Evolutionary conservation across 352 stramenopile species (phyloP), one percentile per base, ranked within the genome.

Genomic region (Phytophthora uliginosa): DNA sequence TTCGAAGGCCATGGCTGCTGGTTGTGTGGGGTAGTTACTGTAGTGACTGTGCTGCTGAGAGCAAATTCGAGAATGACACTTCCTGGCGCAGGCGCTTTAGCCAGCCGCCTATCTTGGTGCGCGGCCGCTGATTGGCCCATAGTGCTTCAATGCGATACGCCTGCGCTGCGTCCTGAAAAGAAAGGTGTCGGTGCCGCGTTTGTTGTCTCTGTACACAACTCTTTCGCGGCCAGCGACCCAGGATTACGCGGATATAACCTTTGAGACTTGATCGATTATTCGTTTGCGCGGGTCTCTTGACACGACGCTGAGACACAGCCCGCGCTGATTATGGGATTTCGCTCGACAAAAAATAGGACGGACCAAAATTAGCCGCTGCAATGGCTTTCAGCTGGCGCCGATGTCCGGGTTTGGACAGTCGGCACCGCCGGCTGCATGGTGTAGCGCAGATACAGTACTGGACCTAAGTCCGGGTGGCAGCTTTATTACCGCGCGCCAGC

Each of bases 41-140:
- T 40, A 33, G 7, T 42, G 20, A 48, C 34, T 63, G 60, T 20
- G 36, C 24, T 79, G 68, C n/a, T 66, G 8, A 18, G 42, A 56
- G 75, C 66, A 68, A 83, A 78, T 84, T 82, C 34, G 64, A 47
- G 52, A 83, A 84, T 84, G 77, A 81, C 69, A 64, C 42, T 17
- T 64, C 45, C 8, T 65, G 67, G 57, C 53, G 40, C 22, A 20
- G 42, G 59, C 40, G 28, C 17, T 9, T 34, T 26, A 51, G 45
- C 45, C 45, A 51, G n/a, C 45, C 45, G n/a, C 45, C 40, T 50
- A 50, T 50, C 18, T 22, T n/a, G 40, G 40, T 0, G 15, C 17
- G 40, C 40, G 40, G 17, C 17, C 40, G 15, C 40, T 22, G 40
- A 22, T 50, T 50, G 40, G 17, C 40, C 18, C 15, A 50, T 20